Base-by-base conservation (phyloP, 169 alveolate species). In the Cryptosporidium baileyi region DNA sequence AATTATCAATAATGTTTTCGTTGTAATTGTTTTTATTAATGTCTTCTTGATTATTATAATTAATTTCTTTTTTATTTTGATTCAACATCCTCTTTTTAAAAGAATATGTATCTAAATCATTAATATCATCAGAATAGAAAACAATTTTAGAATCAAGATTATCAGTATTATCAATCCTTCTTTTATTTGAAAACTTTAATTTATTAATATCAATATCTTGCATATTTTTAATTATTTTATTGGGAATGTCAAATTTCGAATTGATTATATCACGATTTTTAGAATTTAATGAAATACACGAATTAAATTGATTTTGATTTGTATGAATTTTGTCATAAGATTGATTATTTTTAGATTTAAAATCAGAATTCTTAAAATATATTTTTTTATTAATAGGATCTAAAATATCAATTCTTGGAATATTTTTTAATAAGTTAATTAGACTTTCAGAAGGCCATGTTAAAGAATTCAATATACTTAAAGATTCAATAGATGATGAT, bases 361-460 rank as follows among this genome's bases (percentile, higher is more conserved):
- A 65, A 13, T 34, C 81, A 2, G 43, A 19, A 11, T 47, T 51
- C 4, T 54, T 26, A 26, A 47, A 47, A 47, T 19, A 4, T 7
- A 28, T 24, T 11, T 61, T 40, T 3, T 24, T 60, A 32, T 22
- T n/a, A 22, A 74, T 74, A 19, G 85, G 85, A 51, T 74, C 85
- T 40, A 74, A 51, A 28, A 74, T 74, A 15, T 74, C 85, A 38
- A 38, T 51, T 17, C 85, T 51, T 19, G 63, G 60, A 19, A 74
- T 40, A 26, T 34, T 65, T 17, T 51, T 60, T 4, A 65, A 32
- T 17, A 65, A 36, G 19, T 41, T 32, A 6, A 22, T 8, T 32
- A 65, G 63, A 26, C 43, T 9, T 45, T 65, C 81, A 28, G 81
- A 65, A 2, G 81, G 81, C 60, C 60, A 65, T 26, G 38, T 65